Evolutionary conservation across 1,284 basidiomycete species (phyloP), one percentile per base, ranked within the genome.

Genomic region (Cryptococcus neoformans): DNA sequence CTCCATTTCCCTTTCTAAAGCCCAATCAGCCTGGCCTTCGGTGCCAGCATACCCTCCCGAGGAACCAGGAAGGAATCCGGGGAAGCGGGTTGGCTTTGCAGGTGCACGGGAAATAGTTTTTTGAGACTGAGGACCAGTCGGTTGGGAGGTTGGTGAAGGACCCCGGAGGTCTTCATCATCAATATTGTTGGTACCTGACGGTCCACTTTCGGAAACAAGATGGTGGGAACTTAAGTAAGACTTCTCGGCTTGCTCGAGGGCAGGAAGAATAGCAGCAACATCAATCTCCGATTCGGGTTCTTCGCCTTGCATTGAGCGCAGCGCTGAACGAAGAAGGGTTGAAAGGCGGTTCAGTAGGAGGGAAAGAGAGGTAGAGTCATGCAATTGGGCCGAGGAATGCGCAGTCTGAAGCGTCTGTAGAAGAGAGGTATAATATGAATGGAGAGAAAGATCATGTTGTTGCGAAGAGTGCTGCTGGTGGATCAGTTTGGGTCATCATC

Each of bases 371-470:
- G 84, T 81, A 57, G 85, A 82, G 54, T 81, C 80, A 45, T 82
- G 78, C 16, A 88, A 79, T 66, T 88, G 86, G 28, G 81, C 77
- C 36, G 85, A 83, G 49, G 83, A 79, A 54, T 81, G 81, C 34
- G 85, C 83, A 9, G 83, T 83, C 65, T 90, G 88, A 35, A 87
- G 84, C 3, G 86, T 80, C 44, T 85, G 81, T n/a, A 97, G 83
- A 5, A 97, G 82, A 4, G 83, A 80, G 70, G 97, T 92, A 79
- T 99, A 99, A 76, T 99, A 93, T 51, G 87, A 85, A 53, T 89
- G 90, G 11, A 98, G 80, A 0, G 88, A 89, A 10, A 91, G 82
- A 67, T 96, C 92, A 74, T 98, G 92, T 65, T 89, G 88, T 70
- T 95, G 91, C 0, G 92, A 91, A 14, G 95, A 90, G 64, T 90